Percentiles rank a stretch among this genome's conserved stretches.
These are phyloP conservation scores for Fusarium papillatum DNA, from an alignment of 2,329 filamentous ascomycete species.

Conservation along the genomic window DNA sequence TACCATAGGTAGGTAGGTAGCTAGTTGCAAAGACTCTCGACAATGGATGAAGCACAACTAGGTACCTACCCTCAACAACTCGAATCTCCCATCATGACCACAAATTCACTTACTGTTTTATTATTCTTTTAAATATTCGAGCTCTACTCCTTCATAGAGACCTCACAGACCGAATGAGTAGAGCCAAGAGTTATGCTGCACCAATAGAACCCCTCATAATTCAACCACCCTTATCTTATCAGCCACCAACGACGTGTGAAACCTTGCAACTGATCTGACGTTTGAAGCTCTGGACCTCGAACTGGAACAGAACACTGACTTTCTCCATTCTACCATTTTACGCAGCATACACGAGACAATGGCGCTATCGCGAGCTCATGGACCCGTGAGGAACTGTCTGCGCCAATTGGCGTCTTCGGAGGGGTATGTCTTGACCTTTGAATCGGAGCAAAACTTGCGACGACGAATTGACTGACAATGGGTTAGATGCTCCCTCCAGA, in stretches of 20 bases:
- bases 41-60: background rate
- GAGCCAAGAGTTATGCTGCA: background rate
- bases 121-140: background rate
- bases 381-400: slow-evolving; percentile 34
- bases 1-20: too few species aligned
- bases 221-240: slow-evolving; percentile 42
- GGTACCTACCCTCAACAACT: background rate
- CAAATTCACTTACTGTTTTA: background rate
- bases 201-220: background rate
- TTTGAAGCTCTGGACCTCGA: slow-evolving; percentile 40
- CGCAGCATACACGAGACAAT: slow-evolving; percentile 25
- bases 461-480: slow-evolving; percentile 30
- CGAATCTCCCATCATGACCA: too few species aligned
- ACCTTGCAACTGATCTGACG: slow-evolving; percentile 37
- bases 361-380: slow-evolving; percentile 42
- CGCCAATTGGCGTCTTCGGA: slow-evolving; percentile 41
- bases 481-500: slow-evolving; percentile 32
- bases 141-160: background rate
- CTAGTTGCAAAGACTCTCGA: background rate
- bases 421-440: slow-evolving; percentile 28
- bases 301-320: slow-evolving; percentile 3
- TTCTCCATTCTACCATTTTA: background rate
- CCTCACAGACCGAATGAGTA: background rate
- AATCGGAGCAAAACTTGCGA: background rate
- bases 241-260: background rate